These are phyloP conservation scores for Trichoderma afroharzianum DNA, from an alignment of 2,329 filamentous ascomycete species.

Conservation along the genomic window DNA sequence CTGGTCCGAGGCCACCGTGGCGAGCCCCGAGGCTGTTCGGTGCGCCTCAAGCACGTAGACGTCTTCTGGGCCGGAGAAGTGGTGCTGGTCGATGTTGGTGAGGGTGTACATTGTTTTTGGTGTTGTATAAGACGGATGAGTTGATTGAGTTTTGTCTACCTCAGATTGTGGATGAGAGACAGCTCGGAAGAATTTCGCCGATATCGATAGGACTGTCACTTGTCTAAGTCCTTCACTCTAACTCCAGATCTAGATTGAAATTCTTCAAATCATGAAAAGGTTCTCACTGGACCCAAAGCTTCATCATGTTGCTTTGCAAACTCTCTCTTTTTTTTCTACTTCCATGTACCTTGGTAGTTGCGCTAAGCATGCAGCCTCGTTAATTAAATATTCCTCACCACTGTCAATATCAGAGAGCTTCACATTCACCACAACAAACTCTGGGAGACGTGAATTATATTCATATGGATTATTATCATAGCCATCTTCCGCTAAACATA, in stretches of 20 bases:
- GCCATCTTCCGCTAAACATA: conserved; percentile 24
- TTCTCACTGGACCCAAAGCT: background rate
- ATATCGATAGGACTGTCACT: background rate
- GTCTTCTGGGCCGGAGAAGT: conserved; percentile 30
- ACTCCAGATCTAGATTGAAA: background rate
- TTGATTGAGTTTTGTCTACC: background rate
- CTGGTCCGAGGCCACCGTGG: conserved; percentile 67
- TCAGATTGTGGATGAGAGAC: background rate
- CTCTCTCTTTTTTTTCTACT: background rate
- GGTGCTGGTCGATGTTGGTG: conserved; percentile 29
- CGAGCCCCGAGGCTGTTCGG: conserved; percentile 49
- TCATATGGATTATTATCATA: background rate
- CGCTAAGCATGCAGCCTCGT: conserved; percentile 25
- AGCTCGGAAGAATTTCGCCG: background rate
- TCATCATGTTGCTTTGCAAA: background rate
- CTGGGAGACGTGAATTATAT: background rate
- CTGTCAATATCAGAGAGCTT: background rate
- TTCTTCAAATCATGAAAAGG: background rate
- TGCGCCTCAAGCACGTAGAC: conserved; percentile 59
- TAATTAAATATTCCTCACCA: conserved; percentile 28
- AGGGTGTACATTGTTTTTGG: conserved; percentile 34
- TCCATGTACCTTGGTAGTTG: background rate
- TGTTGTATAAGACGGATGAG: background rate
- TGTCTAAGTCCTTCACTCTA: background rate
- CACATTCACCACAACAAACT: background rate